Percentiles rank a stretch among this genome's conserved stretches.
These are phyloP conservation scores for Ambrosiella cleistominuta DNA, from an alignment of 2,329 filamentous ascomycete species.

Conservation along the genomic window DNA sequence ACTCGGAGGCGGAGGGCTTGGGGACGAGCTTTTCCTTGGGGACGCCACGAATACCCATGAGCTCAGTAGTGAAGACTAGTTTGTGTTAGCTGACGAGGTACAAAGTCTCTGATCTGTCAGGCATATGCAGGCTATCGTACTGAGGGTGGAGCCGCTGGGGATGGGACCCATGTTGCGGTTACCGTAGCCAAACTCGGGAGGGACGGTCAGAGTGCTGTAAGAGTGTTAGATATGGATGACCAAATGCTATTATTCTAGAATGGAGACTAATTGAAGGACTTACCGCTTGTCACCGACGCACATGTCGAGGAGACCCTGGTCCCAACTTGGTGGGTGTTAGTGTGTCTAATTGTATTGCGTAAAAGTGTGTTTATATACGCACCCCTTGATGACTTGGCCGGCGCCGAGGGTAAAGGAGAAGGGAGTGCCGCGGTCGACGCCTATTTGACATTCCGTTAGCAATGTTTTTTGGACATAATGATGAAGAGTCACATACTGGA, in stretches of 20 bases:
- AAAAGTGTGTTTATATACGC: slow-evolving; percentile 19
- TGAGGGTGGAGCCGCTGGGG: slow-evolving; percentile 59
- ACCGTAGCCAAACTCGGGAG: slow-evolving; percentile 74
- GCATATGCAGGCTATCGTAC: slow-evolving; percentile 25
- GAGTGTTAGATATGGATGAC: slow-evolving; percentile 13
- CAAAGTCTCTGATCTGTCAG: background rate
- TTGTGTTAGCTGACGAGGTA: background rate
- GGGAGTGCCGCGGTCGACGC: slow-evolving; percentile 59
- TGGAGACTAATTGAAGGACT: slow-evolving; percentile 15
- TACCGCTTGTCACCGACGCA: slow-evolving; percentile 80
- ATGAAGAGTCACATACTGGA: slow-evolving; percentile 32
- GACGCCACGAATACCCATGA: slow-evolving; percentile 69
- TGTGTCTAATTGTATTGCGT: slow-evolving; percentile 13
- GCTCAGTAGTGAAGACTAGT: slow-evolving; percentile 75
- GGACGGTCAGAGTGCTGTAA: slow-evolving; percentile 61
- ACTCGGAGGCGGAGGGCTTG: slow-evolving; percentile 21
- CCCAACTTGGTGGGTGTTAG: slow-evolving; percentile 43
- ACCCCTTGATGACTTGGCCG: slow-evolving; percentile 81
- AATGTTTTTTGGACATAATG: slow-evolving; percentile 1
- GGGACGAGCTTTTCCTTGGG: slow-evolving; percentile 27
- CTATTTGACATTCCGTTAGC: slow-evolving; percentile 17
- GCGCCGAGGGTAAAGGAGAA: slow-evolving; percentile 64
- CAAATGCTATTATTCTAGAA: background rate
- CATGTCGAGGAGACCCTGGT: slow-evolving; percentile 79
- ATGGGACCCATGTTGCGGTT: slow-evolving; percentile 62